Evolutionary conservation across 2,329 filamentous ascomycete species (phyloP).

Genomic region (Colletotrichum graminicola): DNA sequence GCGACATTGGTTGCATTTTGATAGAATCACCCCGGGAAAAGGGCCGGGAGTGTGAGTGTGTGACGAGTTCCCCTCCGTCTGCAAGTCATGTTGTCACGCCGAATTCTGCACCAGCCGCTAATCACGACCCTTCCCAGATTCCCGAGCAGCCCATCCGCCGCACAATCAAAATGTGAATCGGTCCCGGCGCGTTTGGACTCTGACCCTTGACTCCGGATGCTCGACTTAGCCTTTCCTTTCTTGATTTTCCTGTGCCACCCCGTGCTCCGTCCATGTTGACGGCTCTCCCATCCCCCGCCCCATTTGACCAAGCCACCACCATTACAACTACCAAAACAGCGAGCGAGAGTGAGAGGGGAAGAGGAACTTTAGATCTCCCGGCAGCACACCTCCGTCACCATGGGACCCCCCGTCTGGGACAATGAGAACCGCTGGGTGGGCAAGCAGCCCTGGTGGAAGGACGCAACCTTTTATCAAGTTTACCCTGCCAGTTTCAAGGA

Average conservation of each 20-base stretch:
- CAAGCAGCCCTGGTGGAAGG: conserved; percentile 60
- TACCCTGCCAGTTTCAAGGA: conserved; percentile 72
- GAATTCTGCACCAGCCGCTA: conserved; percentile 21
- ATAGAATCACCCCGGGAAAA: conserved; percentile 26
- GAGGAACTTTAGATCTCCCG: background rate
- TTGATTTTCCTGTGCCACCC: background rate
- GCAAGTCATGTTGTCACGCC: conserved; percentile 32
- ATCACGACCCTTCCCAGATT: conserved; percentile 20
- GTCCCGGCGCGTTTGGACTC: conserved; percentile 20
- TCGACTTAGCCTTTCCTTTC: background rate
- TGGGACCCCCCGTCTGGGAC: conserved; percentile 52
- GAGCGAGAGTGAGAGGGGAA: too few species aligned
- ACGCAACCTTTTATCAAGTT: conserved; percentile 63
- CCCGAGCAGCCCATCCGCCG: conserved; percentile 9
- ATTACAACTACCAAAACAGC: background rate
- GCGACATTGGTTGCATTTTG: background rate
- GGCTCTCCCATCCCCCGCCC: background rate
- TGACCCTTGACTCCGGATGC: conserved; percentile 3
- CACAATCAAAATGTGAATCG: conserved; percentile 32
- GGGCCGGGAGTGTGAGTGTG: conserved; percentile 23
- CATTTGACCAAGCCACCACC: background rate
- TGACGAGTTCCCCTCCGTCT: conserved; percentile 1
- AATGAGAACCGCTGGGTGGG: conserved; percentile 49
- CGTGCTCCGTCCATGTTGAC: background rate
- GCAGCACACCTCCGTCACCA: conserved; percentile 38